Evolutionary conservation across 2,329 filamentous ascomycete genomes (phyloP), one percentile per base, ranked within the genome.

Genomic region (Aspergillus arachidicola): DNA sequence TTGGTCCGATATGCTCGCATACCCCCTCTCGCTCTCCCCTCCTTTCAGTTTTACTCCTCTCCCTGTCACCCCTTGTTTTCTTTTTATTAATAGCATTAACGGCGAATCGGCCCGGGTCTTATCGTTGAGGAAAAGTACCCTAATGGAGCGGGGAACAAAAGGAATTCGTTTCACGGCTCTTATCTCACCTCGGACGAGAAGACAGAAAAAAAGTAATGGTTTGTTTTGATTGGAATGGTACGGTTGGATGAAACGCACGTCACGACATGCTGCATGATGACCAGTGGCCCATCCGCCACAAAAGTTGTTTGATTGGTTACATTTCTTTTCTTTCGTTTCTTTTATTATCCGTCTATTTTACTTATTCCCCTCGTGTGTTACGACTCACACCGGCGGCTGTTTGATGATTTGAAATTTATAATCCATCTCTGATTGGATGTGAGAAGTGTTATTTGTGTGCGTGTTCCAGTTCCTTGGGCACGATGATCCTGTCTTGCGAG

Each of bases 31-130:
- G 48, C 45, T 6, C 32, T 30, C 36, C 48, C 11, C 36, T 36
- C 36, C 28, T 55, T 50, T 45, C 43, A 45, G 41, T 38, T 60
- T 58, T 60, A 58, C 53, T 50, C 61, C 34, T 64, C 43, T 30
- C 23, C 48, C 61, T 58, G 30, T 50, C 46, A 56, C 53, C 58
- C 53, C 30, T 30, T 63, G 59, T 58, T 55, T 64, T 63, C 38
- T 59, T 61, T 28, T 63, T 56, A 64, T 67, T 53, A 41, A 38
- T 60, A 61, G 69, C 69, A 71, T 71, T 66, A 58, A 56, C 61
- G 69, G 69, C 69, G 69, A 69, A 70, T 56, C 61, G 68, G 64
- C 64, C 64, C 59, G 62, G 64, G 59, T 66, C 58, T 67, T 64
- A 61, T 61, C 60, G 57, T 61, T 63, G 62, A 64, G 62, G 61